Conservation (phyloP, 2,329 filamentous ascomycete genomes). For the Aspergillus intermedius region DNA sequence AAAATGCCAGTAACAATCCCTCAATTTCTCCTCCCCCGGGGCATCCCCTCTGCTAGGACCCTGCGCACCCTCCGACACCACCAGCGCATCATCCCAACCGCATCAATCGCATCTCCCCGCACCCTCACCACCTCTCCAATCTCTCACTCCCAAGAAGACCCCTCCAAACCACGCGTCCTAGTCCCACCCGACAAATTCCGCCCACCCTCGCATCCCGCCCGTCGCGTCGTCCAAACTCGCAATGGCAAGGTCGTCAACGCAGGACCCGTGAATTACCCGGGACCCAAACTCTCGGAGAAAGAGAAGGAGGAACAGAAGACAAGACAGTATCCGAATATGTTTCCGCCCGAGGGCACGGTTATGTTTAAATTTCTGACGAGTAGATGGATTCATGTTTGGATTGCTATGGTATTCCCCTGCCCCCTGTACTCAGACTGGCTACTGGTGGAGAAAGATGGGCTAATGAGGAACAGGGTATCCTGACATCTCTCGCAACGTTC, state of each 20-base stretch:
- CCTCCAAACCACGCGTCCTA: conserved; percentile 61
- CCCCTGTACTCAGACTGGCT: conserved; percentile 8
- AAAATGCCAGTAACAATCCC: conserved; percentile 43
- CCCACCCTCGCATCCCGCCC: conserved; percentile 78
- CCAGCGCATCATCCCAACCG: conserved; percentile 15
- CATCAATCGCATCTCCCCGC: conserved; percentile 12
- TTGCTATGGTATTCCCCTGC: conserved; percentile 63
- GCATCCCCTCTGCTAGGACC: conserved; percentile 29
- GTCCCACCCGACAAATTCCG: conserved; percentile 86
- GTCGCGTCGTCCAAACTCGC: conserved; percentile 51
- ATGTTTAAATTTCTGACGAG: conserved; percentile 80
- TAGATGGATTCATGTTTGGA: conserved; percentile 67
- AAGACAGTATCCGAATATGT: conserved; percentile 79
- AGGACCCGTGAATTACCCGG: conserved; percentile 61
- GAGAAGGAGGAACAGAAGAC: conserved; percentile 61
- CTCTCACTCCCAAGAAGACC: conserved; percentile 11
- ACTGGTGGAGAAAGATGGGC: conserved; percentile 6
- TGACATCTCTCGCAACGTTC: conserved; percentile 61
- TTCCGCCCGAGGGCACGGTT: conserved; percentile 75
- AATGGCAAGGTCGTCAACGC: conserved; percentile 16
- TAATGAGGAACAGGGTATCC: conserved; percentile 49
- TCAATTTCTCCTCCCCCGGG: conserved; percentile 61
- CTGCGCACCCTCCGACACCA: conserved; percentile 22
- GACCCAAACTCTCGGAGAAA: conserved; percentile 60
- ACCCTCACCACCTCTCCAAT: conserved; percentile 14